phyloP scores from a whole-genome alignment of 2,329 filamentous ascomycete species.

The Xylariaceae sp. region DNA sequence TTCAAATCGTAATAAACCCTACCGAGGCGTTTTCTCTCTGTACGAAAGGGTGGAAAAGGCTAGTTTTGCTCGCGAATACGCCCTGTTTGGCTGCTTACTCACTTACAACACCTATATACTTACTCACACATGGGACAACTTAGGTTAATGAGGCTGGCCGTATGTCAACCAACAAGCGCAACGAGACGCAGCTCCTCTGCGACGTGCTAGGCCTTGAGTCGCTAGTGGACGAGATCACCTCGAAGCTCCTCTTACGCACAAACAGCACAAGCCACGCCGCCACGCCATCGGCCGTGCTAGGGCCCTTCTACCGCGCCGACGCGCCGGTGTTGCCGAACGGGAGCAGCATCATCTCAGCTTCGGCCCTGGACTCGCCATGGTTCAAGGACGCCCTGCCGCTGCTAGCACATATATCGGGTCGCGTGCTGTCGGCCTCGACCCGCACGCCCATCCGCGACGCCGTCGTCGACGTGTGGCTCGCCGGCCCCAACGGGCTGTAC shows the following conservation, averaged over 20 bases:
- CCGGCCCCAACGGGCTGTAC: constrained; percentile 72
- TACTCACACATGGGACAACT: constrained; percentile 8
- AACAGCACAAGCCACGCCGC: constrained; percentile 58
- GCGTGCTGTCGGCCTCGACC: constrained; percentile 61
- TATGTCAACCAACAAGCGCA: constrained; percentile 65
- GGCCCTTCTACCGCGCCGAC: constrained; percentile 81
- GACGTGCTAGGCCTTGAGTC: constrained; percentile 76
- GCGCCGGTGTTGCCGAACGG: constrained; percentile 74
- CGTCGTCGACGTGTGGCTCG: constrained; percentile 79
- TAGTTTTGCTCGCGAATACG: too few species aligned
- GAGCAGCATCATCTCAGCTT: constrained; percentile 62
- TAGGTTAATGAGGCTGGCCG: constrained; percentile 71
- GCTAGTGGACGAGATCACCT: constrained; percentile 82
- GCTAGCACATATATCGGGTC: constrained; percentile 63
- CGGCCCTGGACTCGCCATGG: constrained; percentile 49
- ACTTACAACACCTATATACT: background rate
- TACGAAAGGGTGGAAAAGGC: too few species aligned
- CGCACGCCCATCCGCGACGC: constrained; percentile 69
- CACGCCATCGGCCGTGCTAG: constrained; percentile 80
- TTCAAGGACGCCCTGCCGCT: constrained; percentile 38
- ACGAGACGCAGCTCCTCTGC: constrained; percentile 71
- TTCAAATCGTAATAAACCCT: background rate
- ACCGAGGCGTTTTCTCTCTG: background rate
- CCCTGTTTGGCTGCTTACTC: background rate
- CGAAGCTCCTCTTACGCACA: constrained; percentile 62